phyloP scores from a whole-genome alignment of 2,329 filamentous ascomycete species.

The Xylaria sp. region DNA sequence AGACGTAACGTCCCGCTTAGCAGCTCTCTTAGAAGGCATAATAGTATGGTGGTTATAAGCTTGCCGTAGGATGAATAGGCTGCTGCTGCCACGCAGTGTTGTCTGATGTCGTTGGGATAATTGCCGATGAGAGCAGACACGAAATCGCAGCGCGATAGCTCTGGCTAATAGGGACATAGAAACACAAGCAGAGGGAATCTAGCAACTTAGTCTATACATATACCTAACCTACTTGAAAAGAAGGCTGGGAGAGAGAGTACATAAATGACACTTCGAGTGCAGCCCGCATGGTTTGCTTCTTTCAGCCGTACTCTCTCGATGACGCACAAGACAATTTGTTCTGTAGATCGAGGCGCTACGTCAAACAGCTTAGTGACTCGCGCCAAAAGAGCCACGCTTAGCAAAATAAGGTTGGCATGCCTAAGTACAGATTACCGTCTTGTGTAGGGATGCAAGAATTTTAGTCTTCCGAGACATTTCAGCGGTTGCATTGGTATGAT shows the following conservation, averaged over 20 bases:
- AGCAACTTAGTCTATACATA: not conserved
- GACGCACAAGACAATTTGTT: conserved; percentile 32
- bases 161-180: not conserved
- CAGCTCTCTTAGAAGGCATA: conserved; percentile 47
- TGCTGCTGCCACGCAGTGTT: not conserved
- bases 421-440: not conserved
- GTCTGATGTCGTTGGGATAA: not conserved
- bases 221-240: not conserved
- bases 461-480: not conserved
- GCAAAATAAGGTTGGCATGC: not conserved
- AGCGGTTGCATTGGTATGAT: not conserved
- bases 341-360: conserved; percentile 30
- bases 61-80: not conserved
- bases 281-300: conserved; percentile 8
- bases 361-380: conserved; percentile 4
- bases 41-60: conserved; percentile 37
- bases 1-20: conserved; percentile 46
- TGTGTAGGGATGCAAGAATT: not conserved
- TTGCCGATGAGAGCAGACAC: conserved; percentile 1
- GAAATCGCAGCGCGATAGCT: conserved; percentile 4
- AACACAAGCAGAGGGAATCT: not conserved
- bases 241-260: not conserved
- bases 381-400: not conserved
- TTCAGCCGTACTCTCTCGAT: conserved; percentile 31
- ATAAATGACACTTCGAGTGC: not conserved